Conservation (phyloP, 75 land plant genomes). For the Cunninghamia lanceolata region DNA sequence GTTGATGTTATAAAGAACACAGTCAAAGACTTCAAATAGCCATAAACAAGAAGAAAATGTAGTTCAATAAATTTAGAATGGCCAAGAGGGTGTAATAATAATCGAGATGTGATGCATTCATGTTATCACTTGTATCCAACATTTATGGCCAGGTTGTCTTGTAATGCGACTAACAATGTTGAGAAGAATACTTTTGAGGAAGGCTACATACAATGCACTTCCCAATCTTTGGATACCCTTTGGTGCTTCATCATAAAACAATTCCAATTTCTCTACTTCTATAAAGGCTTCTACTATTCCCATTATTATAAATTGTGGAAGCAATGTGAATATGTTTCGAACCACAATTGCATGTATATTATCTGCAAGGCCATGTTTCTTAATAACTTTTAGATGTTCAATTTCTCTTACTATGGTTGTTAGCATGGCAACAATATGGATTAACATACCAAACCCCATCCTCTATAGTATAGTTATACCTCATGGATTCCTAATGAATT, state of each 20-base stretch:
- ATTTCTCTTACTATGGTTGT: constrained; percentile 34
- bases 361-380: constrained; percentile 17
- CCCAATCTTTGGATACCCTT: constrained; percentile 38
- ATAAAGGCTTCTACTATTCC: constrained; percentile 47
- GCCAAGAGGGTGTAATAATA: constrained; percentile 53
- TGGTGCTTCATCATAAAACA: constrained; percentile 74
- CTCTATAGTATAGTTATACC: constrained; percentile 54
- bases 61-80: too few species aligned
- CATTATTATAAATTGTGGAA: constrained; percentile 61
- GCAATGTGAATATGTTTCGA: constrained; percentile 46
- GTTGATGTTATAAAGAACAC: too few species aligned
- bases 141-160: constrained; percentile 13
- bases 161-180: constrained; percentile 13
- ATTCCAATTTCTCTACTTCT: constrained; percentile 55
- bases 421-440: constrained; percentile 32
- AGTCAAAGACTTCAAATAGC: too few species aligned
- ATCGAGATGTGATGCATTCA: constrained; percentile 57
- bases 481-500: constrained; percentile 35
- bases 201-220: constrained; percentile 20
- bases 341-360: constrained; percentile 21
- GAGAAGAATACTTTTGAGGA: constrained; percentile 29
- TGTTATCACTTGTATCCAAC: constrained; percentile 55
- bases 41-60: too few species aligned
- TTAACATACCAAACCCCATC: constrained; percentile 41
- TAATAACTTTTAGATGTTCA: constrained; percentile 23